Conservation (phyloP, 805 yeast species). For the Candida namnaoensis region DNA sequence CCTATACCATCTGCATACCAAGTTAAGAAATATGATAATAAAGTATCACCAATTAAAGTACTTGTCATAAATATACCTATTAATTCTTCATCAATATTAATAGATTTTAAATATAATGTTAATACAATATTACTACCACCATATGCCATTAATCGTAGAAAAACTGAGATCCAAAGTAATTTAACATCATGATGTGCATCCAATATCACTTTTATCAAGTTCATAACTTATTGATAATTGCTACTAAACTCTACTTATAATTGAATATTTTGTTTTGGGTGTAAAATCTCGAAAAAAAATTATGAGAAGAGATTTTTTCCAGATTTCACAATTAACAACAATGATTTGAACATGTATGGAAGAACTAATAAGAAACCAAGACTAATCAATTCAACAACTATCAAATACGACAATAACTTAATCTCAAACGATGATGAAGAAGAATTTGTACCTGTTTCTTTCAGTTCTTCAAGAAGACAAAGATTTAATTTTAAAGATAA, state of each 20-base stretch:
- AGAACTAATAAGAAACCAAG: no score
- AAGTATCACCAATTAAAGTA: conserved; percentile 73
- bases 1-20: conserved; percentile 74
- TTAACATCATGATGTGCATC: conserved; percentile 44
- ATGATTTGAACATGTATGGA: no score
- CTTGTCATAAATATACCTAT: conserved; percentile 79
- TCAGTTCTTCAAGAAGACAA: conserved; percentile 4
- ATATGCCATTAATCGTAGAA: conserved; percentile 63
- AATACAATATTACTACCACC: conserved; percentile 76
- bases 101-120: conserved; percentile 51
- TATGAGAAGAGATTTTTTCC: no score
- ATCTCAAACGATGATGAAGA: not conserved
- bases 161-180: conserved; percentile 59
- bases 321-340: no score
- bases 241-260: no score
- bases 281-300: no score
- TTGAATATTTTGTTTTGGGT: no score
- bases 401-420: no score
- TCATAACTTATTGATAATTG: no score
- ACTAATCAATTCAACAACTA: no score
- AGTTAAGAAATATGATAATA: conserved; percentile 60
- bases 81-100: conserved; percentile 43
- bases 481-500: conserved; percentile 5
- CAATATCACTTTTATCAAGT: conserved; percentile 15
- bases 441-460: conserved; percentile 6